A percentile compares a stretch with the other conserved stretches of the same genome.
phyloP scores from a whole-genome alignment of 495 filamentous ascomycete genomes.

The Xylaria scruposa region DNA sequence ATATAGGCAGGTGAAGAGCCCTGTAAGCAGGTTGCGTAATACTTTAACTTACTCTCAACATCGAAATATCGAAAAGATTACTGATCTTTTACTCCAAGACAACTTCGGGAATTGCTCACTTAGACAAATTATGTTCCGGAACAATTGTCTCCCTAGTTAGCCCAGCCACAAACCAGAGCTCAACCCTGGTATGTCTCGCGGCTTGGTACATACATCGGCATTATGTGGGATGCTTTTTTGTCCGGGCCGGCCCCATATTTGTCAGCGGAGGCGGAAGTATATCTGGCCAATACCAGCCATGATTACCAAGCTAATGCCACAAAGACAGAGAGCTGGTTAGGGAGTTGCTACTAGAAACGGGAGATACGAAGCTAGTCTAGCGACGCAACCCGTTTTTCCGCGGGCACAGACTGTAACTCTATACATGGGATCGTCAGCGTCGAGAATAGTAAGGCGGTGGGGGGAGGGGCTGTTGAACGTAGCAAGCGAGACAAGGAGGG shows the following conservation, averaged over 20 bases:
- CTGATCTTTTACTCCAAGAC: too few relatives aligned
- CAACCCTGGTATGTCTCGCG: not conserved
- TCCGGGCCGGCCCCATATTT: slow-evolving; percentile 22
- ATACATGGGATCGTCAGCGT: slow-evolving; percentile 1
- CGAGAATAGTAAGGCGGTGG: slow-evolving; percentile 21
- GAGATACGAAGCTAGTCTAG: not conserved
- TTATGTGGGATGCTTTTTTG: not conserved
- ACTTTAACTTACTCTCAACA: slow-evolving; percentile 9
- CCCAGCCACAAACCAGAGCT: not conserved
- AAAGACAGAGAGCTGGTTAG: not conserved
- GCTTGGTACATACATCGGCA: not conserved
- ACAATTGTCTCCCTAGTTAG: not conserved
- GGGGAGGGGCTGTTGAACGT: slow-evolving; percentile 11
- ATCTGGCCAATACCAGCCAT: not conserved
- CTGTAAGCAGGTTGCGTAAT: slow-evolving; percentile 17
- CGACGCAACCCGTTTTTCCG: not conserved
- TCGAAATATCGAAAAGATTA: slow-evolving; percentile 1
- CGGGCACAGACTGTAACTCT: not conserved
- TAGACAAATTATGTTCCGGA: not conserved
- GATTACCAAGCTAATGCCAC: slow-evolving; percentile 13
- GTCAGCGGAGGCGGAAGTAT: slow-evolving; percentile 10
- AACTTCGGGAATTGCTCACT: not conserved
- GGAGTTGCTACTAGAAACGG: not conserved
- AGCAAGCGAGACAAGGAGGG: slow-evolving; percentile 11
- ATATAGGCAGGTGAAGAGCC: not conserved